These are phyloP conservation scores for Solanum pimpinellifolium DNA, from an alignment of 257 asterid genomes.

Conservation along the genomic window DNA sequence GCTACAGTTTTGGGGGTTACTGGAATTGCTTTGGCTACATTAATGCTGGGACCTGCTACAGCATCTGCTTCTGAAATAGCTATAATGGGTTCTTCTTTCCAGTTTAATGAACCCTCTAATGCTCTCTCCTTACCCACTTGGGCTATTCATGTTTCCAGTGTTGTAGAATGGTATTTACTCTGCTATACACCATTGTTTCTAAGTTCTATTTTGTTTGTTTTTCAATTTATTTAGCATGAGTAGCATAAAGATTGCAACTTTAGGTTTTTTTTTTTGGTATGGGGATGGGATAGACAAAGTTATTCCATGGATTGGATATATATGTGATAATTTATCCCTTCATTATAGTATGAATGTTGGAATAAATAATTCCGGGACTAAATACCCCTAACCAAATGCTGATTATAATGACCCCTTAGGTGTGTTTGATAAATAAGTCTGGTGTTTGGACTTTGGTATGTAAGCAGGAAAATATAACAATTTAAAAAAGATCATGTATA, in stretches of 20 bases:
- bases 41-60: conserved; percentile 21
- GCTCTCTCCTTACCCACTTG: conserved; percentile 98
- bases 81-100: conserved; percentile 17
- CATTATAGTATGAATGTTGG: background rate
- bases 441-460: background rate
- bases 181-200: background rate
- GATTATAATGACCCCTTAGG: background rate
- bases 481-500: background rate
- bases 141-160: conserved; percentile 95
- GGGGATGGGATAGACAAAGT: background rate
- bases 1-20: conserved; percentile 41
- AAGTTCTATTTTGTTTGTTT: background rate
- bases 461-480: background rate
- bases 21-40: conserved; percentile 47
- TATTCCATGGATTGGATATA: background rate
- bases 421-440: background rate
- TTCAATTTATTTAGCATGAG: background rate
- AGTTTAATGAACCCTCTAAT: conserved; percentile 66
- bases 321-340: background rate
- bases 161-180: conserved; percentile 65
- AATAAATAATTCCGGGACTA: background rate
- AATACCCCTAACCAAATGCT: background rate
- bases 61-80: conserved; percentile 44
- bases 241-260: background rate
- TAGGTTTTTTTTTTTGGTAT: too few species aligned